Evolutionary conservation across 2,329 filamentous ascomycete genomes (phyloP), one percentile per base, ranked within the genome.

Genomic region (Aspergillus candidus): DNA sequence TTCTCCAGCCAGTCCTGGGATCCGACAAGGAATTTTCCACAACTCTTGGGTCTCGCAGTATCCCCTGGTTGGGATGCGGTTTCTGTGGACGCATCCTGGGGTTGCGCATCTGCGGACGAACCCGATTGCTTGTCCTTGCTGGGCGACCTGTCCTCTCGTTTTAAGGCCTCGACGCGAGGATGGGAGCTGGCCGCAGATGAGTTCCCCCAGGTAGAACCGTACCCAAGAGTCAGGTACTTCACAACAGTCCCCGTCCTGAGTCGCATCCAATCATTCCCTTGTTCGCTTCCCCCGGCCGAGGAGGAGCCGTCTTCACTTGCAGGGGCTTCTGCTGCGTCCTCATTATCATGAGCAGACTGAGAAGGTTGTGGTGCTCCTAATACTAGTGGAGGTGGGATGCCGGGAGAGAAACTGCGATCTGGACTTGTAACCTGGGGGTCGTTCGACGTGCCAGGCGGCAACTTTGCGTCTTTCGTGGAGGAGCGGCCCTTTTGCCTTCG

Each of bases 211-310:
- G 65, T 59, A 4, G 72, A 71, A 12, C 72, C 71, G 57, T 75
- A 75, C 7, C 72, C 72, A 15, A 75, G 57, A 15, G 71, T 75
- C 29, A 75, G 58, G 50, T 73, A 71, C 49, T 73, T 75, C 58
- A 74, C 70, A 44, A 75, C 60, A 2, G 62, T 70, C 7, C 73
- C 71, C 4, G 70, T 62, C 17, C 60, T 64, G 50, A 68, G 67
- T 3, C 57, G 48, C 13, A 58, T 53, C 35, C 56, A 55, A 11
- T 66, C 60, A 35, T 51, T 51, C 4, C 53, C 43, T 31, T 54
- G 51, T 15, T 58, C 56, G 22, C 38, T 52, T 38, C 44, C 30
- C 32, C 46, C 39, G 7, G 22, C 22, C 22, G 22, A 27, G 27
- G 54, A 49, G 3, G 53, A 51, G 38, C 38, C 48, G 17, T 49